Conservation (phyloP, 164 flowering plant species). For the Sedum album region DNA sequence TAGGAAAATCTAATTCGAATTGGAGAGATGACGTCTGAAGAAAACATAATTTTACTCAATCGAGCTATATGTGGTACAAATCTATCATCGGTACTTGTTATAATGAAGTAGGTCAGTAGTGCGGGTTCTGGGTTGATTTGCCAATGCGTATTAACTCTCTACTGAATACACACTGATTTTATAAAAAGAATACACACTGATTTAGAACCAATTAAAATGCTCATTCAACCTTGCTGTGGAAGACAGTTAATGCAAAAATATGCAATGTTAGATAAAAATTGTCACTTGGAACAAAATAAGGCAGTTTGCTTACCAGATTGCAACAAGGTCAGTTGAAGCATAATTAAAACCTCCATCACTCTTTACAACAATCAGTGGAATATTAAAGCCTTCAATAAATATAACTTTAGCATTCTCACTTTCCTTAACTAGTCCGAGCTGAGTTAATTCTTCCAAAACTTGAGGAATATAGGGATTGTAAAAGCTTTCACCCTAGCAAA, state of each 20-base stretch:
- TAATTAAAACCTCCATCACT: no score
- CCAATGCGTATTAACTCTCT: neutral
- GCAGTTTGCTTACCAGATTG: conserved; percentile 64
- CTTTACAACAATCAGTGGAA: no score
- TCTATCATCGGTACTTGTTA: neutral
- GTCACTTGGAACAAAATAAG: neutral
- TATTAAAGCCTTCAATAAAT: no score
- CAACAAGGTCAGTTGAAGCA: conserved; percentile 96
- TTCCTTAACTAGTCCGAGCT: conserved; percentile 70
- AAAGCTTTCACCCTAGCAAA: no score
- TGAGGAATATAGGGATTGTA: no score
- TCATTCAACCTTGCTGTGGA: neutral
- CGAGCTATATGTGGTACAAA: neutral
- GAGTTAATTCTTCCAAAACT: no score
- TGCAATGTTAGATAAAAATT: neutral
- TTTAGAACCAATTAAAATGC: neutral
- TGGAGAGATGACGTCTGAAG: neutral
- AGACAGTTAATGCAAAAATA: neutral
- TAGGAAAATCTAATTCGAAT: neutral
- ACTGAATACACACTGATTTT: neutral
- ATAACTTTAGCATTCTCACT: conserved; percentile 92
- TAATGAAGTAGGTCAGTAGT: neutral
- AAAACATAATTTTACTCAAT: neutral
- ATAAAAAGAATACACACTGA: neutral
- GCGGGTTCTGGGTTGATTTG: neutral